Percentiles rank a stretch among this genome's conserved stretches.
phyloP scores from a whole-genome alignment of 2,329 filamentous ascomycete species.

The Claviceps monticola region DNA sequence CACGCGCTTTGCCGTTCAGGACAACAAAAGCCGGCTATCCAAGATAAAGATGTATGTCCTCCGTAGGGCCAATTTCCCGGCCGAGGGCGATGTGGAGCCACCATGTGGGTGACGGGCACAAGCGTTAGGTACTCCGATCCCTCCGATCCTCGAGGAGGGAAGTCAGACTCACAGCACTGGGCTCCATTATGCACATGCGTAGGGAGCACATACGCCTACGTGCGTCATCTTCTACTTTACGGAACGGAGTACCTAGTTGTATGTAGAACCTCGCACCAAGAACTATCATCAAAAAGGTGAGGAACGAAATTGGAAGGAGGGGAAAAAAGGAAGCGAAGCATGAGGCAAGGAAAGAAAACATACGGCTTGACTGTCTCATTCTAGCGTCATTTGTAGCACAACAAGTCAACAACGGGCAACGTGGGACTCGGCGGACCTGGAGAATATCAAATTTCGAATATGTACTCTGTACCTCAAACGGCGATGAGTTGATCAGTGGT shows the following conservation, averaged over 20 bases:
- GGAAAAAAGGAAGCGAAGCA: not conserved
- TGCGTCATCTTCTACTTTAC: no score
- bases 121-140: not conserved
- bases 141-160: not conserved
- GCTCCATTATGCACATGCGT: not conserved
- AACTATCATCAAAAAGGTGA: no score
- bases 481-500: not conserved
- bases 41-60: not conserved
- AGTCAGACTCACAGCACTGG: not conserved
- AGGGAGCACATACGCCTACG: not conserved
- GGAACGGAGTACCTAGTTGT: no score
- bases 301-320: no score
- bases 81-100: conserved; percentile 6
- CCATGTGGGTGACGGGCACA: conserved; percentile 8
- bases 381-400: not conserved
- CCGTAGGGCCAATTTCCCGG: conserved; percentile 12
- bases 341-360: not conserved
- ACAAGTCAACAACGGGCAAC: not conserved
- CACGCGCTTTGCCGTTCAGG: not conserved
- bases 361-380: not conserved
- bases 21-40: not conserved
- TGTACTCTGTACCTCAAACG: not conserved
- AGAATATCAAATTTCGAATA: not conserved
- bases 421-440: not conserved
- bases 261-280: no score